Conservation (phyloP, 164 flowering plant species). For the Macadamia integrifolia region DNA sequence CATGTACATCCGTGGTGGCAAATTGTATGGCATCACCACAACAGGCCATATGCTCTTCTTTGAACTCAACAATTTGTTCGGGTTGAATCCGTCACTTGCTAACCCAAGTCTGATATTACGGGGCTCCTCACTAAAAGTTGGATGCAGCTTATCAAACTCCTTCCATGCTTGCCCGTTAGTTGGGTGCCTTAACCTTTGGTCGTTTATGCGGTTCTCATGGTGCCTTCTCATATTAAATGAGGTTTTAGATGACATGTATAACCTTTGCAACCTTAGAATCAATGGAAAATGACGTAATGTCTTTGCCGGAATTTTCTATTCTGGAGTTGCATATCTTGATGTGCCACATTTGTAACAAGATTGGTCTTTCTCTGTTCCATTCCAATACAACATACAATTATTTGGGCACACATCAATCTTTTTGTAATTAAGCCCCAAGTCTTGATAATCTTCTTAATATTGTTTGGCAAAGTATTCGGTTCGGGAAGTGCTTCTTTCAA, state of each 20-base stretch:
- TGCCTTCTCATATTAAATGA: conserved; percentile 21
- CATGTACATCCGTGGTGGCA: background rate
- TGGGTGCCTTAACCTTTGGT: conserved; percentile 14
- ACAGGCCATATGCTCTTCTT: background rate
- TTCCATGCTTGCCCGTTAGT: conserved; percentile 14
- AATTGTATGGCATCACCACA: background rate
- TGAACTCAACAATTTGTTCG: background rate
- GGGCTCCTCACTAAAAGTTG: too few relatives aligned
- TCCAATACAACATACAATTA: too few relatives aligned
- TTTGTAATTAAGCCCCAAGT: too few relatives aligned
- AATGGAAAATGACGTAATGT: conserved; percentile 12
- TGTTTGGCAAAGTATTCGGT: conserved; percentile 1
- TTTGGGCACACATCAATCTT: too few relatives aligned
- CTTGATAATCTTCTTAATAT: conserved; percentile 5
- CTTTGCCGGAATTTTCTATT: conserved; percentile 3
- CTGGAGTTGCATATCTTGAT: conserved; percentile 8
- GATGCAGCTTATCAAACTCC: conserved; percentile 2
- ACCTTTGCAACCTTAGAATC: conserved; percentile 15
- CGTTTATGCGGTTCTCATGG: background rate
- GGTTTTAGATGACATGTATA: conserved; percentile 11
- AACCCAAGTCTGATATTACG: too few relatives aligned
- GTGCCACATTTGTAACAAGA: background rate
- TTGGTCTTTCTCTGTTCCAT: too few relatives aligned
- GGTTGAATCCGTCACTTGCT: background rate
- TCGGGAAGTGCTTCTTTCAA: conserved; percentile 9